phyloP scores from a whole-genome alignment of 192 early-diverging fungal species.

The Coemansia sp. region DNA sequence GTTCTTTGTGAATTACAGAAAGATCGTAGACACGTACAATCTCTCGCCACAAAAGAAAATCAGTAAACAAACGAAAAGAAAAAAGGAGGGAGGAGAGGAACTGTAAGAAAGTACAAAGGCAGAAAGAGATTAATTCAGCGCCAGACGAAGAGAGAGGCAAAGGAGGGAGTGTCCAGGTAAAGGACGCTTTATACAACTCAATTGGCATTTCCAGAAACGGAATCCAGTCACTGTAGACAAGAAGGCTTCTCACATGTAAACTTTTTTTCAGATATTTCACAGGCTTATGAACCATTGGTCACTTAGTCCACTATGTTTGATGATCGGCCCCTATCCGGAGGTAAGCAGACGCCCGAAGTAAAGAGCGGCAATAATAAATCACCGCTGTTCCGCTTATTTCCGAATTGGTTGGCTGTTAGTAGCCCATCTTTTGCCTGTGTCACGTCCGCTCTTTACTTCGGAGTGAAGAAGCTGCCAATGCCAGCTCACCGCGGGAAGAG shows the following conservation, averaged over 20 bases:
- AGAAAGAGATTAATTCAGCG: conserved; percentile 4
- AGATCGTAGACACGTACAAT: neutral
- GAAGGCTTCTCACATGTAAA: too few relatives aligned
- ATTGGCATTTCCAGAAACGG: neutral
- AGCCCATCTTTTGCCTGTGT: neutral
- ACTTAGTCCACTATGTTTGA: neutral
- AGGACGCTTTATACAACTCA: neutral
- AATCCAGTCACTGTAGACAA: too few relatives aligned
- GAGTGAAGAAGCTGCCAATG: neutral
- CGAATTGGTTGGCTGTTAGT: neutral
- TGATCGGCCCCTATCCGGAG: neutral
- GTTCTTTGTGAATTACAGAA: neutral
- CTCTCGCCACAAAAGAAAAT: neutral
- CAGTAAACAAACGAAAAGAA: neutral
- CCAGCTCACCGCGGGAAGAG: neutral
- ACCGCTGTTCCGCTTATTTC: neutral
- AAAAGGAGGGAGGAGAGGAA: conserved; percentile 3
- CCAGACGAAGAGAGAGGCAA: neutral
- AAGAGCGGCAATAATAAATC: neutral
- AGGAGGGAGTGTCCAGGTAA: neutral
- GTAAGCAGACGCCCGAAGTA: neutral
- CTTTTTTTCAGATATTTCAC: neutral
- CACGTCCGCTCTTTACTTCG: neutral
- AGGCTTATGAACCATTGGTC: neutral
- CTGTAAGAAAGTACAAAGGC: neutral